phyloP scores from a whole-genome alignment of 257 asterid genomes.

The Catharanthus roseus region DNA sequence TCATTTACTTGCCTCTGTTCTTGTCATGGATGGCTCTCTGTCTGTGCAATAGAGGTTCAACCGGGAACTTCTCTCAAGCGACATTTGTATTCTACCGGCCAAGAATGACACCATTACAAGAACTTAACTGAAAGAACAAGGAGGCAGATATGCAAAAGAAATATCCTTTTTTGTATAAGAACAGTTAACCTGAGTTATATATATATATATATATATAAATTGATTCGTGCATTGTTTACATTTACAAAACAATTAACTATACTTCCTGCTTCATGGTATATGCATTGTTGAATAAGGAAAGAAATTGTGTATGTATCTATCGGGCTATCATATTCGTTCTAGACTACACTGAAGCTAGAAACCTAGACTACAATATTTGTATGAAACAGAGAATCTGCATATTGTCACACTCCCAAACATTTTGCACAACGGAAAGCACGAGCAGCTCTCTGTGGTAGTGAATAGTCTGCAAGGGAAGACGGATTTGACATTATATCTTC shows the following conservation, averaged over 20 bases:
- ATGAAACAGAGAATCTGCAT: not conserved
- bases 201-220: too few species aligned
- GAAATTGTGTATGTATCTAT: conserved; percentile 12
- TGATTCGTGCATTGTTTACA: not conserved
- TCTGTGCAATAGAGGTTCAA: not conserved
- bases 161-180: conserved; percentile 3
- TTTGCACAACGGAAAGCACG: conserved; percentile 62
- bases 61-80: not conserved
- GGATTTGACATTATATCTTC: conserved; percentile 58
- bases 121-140: not conserved
- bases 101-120: not conserved
- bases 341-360: conserved; percentile 2
- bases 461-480: conserved; percentile 51
- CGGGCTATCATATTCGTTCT: conserved; percentile 16
- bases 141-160: not conserved
- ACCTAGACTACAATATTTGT: not conserved
- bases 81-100: not conserved
- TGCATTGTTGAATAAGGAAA: conserved; percentile 10
- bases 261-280: not conserved
- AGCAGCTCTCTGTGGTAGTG: conserved; percentile 53
- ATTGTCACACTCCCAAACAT: conserved; percentile 54
- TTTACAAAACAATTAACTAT: conserved; percentile 5
- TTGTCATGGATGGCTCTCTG: not conserved
- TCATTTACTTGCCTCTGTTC: not conserved
- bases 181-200: conserved; percentile 12